Evolutionary conservation across 2,329 filamentous ascomycete species (phyloP).

Genomic region (Magnaporthiopsis rhizophila): DNA sequence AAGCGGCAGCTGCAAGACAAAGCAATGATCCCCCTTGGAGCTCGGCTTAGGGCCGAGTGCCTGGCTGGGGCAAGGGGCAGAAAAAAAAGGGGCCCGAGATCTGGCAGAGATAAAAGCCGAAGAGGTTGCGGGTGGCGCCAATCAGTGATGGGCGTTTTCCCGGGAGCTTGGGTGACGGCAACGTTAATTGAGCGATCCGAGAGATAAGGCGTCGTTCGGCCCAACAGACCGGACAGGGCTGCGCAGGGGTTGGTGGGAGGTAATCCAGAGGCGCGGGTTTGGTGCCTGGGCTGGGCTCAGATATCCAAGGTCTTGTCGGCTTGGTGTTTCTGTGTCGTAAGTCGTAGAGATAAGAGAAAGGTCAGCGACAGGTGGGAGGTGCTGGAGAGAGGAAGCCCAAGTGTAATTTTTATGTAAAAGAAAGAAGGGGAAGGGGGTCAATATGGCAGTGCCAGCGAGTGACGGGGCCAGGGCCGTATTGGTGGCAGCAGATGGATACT

Average conservation of each 20-base stretch:
- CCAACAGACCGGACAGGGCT: slow-evolving; percentile 7
- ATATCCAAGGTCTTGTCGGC: background rate
- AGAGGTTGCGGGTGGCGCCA: slow-evolving; percentile 24
- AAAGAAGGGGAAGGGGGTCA: slow-evolving; percentile 25
- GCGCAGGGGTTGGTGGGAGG: slow-evolving; percentile 9
- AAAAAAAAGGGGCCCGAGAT: background rate
- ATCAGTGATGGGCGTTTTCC: slow-evolving; percentile 23
- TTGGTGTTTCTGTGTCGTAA: slow-evolving; percentile 11
- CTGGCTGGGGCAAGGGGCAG: background rate
- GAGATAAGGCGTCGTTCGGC: slow-evolving; percentile 24
- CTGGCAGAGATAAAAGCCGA: background rate
- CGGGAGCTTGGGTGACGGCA: slow-evolving; percentile 9
- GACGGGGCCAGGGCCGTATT: background rate
- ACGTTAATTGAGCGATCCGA: slow-evolving; percentile 14
- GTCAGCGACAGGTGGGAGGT: slow-evolving; percentile 29
- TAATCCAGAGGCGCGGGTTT: slow-evolving; percentile 16
- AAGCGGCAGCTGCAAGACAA: background rate
- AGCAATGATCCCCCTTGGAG: background rate
- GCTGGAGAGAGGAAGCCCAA: slow-evolving; percentile 28
- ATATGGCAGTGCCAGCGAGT: background rate
- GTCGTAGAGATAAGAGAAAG: slow-evolving; percentile 28
- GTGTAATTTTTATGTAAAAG: slow-evolving; percentile 38
- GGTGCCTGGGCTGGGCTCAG: background rate
- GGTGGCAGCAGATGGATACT: background rate
- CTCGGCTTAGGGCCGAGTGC: slow-evolving; percentile 16